These are phyloP conservation scores for Nitzschia sp. DNA, from an alignment of 108 stramenopile species.

Conservation along the genomic window DNA sequence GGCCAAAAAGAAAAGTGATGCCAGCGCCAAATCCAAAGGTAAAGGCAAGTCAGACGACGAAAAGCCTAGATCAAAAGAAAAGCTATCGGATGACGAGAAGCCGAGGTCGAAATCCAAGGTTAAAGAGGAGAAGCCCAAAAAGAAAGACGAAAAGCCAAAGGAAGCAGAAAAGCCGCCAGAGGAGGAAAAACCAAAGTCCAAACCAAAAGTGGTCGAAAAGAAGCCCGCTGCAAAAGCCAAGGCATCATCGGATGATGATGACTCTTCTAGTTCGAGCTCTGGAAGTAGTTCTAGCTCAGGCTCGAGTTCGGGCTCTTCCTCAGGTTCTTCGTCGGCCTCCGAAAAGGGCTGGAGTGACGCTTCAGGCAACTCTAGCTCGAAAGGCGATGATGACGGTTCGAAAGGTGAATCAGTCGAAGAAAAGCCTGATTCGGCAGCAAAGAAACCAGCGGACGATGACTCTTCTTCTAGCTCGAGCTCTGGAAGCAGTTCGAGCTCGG, in stretches of 20 bases:
- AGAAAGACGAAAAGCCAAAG: not conserved
- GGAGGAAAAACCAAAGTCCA: not conserved
- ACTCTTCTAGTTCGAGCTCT: slow-evolving; percentile 8
- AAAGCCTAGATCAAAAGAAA: not conserved
- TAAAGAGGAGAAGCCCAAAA: not conserved
- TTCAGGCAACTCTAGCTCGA: slow-evolving; percentile 16
- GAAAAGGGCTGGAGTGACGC: slow-evolving; percentile 14
- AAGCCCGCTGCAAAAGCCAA: not conserved
- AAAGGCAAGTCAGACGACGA: not conserved
- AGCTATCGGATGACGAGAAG: not conserved
- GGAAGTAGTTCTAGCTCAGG: slow-evolving; percentile 4
- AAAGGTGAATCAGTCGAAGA: not conserved
- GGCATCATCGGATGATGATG: not conserved
- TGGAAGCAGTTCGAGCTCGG: slow-evolving; percentile 4
- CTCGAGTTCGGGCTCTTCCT: not conserved
- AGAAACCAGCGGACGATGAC: not conserved
- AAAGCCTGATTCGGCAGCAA: not conserved
- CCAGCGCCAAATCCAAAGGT: not conserved
- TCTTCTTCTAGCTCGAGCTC: slow-evolving; percentile 4
- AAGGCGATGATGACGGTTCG: slow-evolving; percentile 6
- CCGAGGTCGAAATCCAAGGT: slow-evolving; percentile 1
- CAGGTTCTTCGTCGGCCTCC: not conserved
- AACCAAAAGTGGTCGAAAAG: not conserved
- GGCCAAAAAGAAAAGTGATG: not conserved
- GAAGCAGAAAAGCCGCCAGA: not conserved